Evolutionary conservation across 495 filamentous ascomycete species (phyloP), one percentile per base, ranked within the genome.

Genomic region (Talaromyces nanjingensis): DNA sequence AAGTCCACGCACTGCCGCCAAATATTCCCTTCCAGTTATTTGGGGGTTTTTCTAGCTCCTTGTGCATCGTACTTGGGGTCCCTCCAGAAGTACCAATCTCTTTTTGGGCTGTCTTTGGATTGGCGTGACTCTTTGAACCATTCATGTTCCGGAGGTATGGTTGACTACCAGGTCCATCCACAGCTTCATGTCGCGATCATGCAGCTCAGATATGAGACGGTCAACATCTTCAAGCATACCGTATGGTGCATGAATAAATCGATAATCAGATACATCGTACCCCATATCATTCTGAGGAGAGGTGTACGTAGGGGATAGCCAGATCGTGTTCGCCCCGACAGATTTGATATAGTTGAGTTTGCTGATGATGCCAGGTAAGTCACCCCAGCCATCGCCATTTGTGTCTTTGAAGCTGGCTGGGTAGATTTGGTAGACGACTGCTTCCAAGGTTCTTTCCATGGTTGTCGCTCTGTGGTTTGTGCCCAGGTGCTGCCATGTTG

Each of bases 241-340:
- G 65, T 84, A 84, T 45, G 71, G 73, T 0, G 74, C 8, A 37
- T 37, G 34, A 1, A 39, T 39, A 39, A 12, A 39, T 12, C 37
- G 11, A 39, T 39, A 39, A 39, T 39, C 37, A 4, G 37, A 39
- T 16, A 39, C 37, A 39, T 39, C 37, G 12, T 39, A 39, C 2
- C 37, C 80, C 80, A 83, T 82, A 45, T 84, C 81, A 73, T 77
- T 79, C 71, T 87, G 81, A 3, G 88, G 88, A 1, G 80, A 84
- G 33, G 87, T 83, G 67, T 85, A 89, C 16, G 88, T 79, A 5
- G 88, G 88, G 64, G 83, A 88, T 3, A 89, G 66, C 87, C 87
- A 90, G 52, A 91, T 78, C n/a, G 86, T 79, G 67, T 90, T 85
- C 12, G 87, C 74, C 0, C 86, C 86, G 0, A 90, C 76, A 4